A percentile compares a stretch with the other conserved stretches of the same genome.
These are phyloP conservation scores for Scenedesmus sp. DNA, from an alignment of 163 green algal species.

Conservation along the genomic window DNA sequence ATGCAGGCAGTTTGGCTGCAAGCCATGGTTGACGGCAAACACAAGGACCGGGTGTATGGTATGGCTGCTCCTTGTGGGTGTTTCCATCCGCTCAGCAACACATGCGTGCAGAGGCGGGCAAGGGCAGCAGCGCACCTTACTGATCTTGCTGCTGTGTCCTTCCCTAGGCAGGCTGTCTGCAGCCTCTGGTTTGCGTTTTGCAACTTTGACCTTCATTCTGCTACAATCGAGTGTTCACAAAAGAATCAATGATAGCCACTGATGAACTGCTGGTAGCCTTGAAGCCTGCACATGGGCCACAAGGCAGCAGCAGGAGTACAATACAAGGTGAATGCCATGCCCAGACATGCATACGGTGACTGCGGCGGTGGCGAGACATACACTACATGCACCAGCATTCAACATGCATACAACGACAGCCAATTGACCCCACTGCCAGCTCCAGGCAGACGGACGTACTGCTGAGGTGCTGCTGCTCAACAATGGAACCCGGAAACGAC, in stretches of 20 bases:
- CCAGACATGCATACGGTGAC: neutral
- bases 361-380: neutral
- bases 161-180: conserved; percentile 11
- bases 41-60: too few species aligned
- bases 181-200: conserved; percentile 21
- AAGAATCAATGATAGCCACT: neutral
- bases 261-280: too few species aligned
- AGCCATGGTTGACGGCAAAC: neutral
- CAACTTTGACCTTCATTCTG: neutral
- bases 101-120: neutral
- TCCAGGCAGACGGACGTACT: neutral
- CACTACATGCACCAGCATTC: neutral
- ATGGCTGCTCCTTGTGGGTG: too few species aligned
- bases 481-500: neutral
- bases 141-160: neutral
- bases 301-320: neutral
- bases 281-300: neutral
- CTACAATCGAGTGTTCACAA: neutral
- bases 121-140: conserved; percentile 13
- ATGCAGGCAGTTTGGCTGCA: neutral
- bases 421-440: neutral
- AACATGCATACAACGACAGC: neutral
- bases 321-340: neutral
- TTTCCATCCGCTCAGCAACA: neutral
- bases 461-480: neutral